These are phyloP conservation scores for Mucor piriformis DNA, from an alignment of 371 early-diverging fungal genomes.

Conservation along the genomic window DNA sequence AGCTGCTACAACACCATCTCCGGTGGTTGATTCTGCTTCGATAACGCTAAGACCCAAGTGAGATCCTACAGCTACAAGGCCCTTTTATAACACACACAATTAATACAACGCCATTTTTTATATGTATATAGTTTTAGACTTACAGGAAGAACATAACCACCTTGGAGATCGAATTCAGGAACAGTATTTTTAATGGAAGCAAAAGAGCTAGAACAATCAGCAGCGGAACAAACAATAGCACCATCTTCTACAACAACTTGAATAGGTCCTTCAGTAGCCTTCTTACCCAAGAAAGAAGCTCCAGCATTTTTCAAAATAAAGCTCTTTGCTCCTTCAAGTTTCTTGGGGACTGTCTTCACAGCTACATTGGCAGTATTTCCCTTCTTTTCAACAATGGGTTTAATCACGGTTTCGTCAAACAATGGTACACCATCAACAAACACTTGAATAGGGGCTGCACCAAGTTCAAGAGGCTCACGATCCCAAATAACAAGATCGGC, in stretches of 20 bases:
- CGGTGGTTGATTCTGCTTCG: conserved; percentile 52
- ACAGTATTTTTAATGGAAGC: conserved; percentile 7
- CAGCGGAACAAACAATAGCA: conserved; percentile 50
- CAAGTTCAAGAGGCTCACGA: conserved; percentile 66
- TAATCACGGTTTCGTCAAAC: conserved; percentile 36
- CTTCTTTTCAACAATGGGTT: conserved; percentile 1
- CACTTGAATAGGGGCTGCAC: conserved; percentile 72
- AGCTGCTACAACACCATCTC: conserved; percentile 50
- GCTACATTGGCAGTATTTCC: background rate
- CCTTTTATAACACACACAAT: conserved; percentile 13
- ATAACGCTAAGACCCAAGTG: conserved; percentile 65
- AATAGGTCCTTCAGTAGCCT: conserved; percentile 23
- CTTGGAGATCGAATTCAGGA: conserved; percentile 35
- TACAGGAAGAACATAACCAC: conserved; percentile 44
- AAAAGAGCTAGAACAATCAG: conserved; percentile 26
- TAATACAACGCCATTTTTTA: background rate
- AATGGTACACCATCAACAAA: conserved; percentile 70
- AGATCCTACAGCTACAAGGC: conserved; percentile 56
- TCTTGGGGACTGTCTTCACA: background rate
- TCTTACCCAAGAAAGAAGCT: conserved; percentile 29
- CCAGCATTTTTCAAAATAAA: conserved; percentile 46
- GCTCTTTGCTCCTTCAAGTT: conserved; percentile 14
- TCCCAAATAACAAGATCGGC: conserved; percentile 78
- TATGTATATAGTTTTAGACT: background rate
- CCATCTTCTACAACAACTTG: conserved; percentile 53